These are phyloP conservation scores for Debaryomyces sp. DNA, from an alignment of 1,139 yeast species.

Conservation along the genomic window DNA sequence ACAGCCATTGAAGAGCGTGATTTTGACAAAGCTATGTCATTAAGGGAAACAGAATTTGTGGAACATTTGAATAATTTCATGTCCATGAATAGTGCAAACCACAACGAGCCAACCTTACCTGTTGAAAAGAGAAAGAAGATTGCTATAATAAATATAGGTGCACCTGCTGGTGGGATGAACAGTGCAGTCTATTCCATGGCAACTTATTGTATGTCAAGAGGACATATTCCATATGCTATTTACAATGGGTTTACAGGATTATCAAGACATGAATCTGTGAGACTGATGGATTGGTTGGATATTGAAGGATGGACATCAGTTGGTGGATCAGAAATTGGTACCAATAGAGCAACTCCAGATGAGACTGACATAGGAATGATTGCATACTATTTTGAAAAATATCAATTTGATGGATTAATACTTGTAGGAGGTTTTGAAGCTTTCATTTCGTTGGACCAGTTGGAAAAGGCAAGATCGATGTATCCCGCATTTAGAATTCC, in stretches of 20 bases:
- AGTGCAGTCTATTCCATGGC: constrained; percentile 78
- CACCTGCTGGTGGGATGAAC: constrained; percentile 83
- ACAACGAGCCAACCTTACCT: constrained; percentile 62
- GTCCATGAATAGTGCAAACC: constrained; percentile 59
- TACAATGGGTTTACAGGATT: constrained; percentile 78
- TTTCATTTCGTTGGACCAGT: constrained; percentile 65
- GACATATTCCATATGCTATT: constrained; percentile 74
- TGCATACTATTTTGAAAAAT: constrained; percentile 76
- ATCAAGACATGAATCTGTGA: constrained; percentile 72
- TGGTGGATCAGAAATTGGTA: constrained; percentile 85
- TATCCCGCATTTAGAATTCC: constrained; percentile 80
- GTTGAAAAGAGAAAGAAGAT: constrained; percentile 58
- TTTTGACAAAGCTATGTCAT: constrained; percentile 64
- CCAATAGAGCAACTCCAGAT: constrained; percentile 71
- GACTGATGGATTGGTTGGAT: constrained; percentile 64
- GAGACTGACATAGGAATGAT: constrained; percentile 70
- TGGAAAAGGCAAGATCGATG: constrained; percentile 60
- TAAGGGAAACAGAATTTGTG: constrained; percentile 72
- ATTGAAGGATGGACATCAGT: constrained; percentile 73
- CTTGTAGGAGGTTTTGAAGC: constrained; percentile 85
- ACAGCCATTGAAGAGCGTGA: constrained; percentile 60
- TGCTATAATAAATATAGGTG: constrained; percentile 79
- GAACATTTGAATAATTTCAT: constrained; percentile 68
- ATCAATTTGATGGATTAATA: constrained; percentile 71
- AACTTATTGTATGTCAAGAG: constrained; percentile 71